Conservation (phyloP, 495 filamentous ascomycete genomes). For the Hypomontagnella submonticulosa region DNA sequence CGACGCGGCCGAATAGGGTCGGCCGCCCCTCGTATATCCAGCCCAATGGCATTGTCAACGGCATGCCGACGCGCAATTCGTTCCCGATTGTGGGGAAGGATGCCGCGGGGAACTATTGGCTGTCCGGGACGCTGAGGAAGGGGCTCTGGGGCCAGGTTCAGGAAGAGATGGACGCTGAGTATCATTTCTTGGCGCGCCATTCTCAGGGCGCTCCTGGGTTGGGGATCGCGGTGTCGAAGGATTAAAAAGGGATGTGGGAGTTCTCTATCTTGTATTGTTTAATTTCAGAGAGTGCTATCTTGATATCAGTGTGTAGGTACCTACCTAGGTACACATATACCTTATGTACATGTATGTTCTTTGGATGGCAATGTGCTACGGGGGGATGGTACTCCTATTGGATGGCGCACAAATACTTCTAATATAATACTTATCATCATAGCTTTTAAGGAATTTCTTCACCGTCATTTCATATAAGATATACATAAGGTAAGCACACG, state of each 20-base stretch:
- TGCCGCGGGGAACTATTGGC: conserved; percentile 61
- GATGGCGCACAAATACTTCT: no score
- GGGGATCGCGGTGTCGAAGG: conserved; percentile 1
- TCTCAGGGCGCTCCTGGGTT: background rate
- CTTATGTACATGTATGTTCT: no score
- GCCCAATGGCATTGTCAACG: conserved; percentile 45
- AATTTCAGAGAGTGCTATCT: no score
- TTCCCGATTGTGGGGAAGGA: conserved; percentile 62
- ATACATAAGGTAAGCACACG: no score
- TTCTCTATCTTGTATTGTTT: background rate
- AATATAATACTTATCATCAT: no score
- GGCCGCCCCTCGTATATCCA: conserved; percentile 43
- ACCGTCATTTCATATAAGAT: no score
- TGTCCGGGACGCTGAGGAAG: conserved; percentile 49
- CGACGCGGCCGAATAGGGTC: conserved; percentile 43
- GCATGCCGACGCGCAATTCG: conserved; percentile 46
- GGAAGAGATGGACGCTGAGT: conserved; percentile 44
- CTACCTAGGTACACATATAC: no score
- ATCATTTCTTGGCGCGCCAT: conserved; percentile 18
- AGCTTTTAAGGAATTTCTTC: no score
- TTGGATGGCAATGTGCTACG: no score
- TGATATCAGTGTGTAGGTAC: no score
- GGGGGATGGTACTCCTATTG: no score
- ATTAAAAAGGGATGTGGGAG: background rate
- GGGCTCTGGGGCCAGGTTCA: conserved; percentile 51